Conservation (phyloP, 1,284 basidiomycete species). For the Marasmius sp. region DNA sequence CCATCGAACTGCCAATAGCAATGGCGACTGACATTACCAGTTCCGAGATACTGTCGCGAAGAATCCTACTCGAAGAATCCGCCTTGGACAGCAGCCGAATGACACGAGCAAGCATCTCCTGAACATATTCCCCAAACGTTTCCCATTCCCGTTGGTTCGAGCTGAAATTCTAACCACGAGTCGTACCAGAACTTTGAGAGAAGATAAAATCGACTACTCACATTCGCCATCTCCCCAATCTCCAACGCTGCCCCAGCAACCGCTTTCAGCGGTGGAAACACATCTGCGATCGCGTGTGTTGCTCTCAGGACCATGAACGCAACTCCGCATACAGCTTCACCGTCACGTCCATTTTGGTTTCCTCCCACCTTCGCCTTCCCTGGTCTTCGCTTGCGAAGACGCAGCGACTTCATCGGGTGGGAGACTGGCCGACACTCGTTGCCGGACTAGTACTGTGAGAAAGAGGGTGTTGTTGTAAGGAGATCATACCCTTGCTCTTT, state of each 20-base stretch:
- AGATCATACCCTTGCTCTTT: too few relatives aligned
- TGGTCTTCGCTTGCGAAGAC: too few relatives aligned
- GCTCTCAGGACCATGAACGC: constrained; percentile 1
- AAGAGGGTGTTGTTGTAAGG: too few relatives aligned
- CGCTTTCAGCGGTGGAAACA: constrained; percentile 5
- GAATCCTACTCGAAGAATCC: neutral
- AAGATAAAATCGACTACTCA: neutral
- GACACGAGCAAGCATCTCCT: constrained; percentile 4
- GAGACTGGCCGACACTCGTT: too few relatives aligned
- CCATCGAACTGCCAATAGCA: neutral
- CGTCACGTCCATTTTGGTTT: too few relatives aligned
- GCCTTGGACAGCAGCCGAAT: neutral
- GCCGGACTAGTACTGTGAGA: too few relatives aligned
- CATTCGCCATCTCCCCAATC: constrained; percentile 1
- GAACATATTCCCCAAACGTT: constrained; percentile 1
- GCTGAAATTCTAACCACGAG: neutral
- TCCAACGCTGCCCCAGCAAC: neutral
- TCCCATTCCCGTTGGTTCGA: constrained; percentile 7
- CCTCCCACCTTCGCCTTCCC: too few relatives aligned
- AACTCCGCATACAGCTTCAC: neutral
- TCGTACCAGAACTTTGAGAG: neutral
- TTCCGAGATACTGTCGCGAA: neutral
- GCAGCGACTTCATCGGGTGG: too few relatives aligned
- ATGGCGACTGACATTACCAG: neutral
- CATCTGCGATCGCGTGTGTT: neutral